Evolutionary conservation across 495 filamentous ascomycete genomes (phyloP), one percentile per base, ranked within the genome.

Genomic region (Penicillium odoratum): DNA sequence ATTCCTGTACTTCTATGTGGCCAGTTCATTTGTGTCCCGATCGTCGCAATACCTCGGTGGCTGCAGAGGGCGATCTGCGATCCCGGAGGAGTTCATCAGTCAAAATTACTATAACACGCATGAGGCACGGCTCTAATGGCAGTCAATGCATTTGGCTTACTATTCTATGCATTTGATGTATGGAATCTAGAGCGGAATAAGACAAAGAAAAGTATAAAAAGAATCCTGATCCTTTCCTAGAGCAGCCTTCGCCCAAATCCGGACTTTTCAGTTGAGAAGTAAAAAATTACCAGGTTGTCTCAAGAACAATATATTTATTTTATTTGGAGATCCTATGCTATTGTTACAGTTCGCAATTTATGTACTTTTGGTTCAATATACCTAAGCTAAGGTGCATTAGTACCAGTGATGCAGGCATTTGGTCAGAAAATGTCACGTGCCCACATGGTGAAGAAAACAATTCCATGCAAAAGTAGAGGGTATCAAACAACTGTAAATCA

Each of bases 401-500:
- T 15, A 21, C 46, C 15, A 28, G 21, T 47, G 44, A 47, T 46
- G 43, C 15, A 33, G 46, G 26, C 46, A 51, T 30, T 30, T 21
- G 16, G 38, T 53, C 58, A 61, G 33, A 44, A 48, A 21, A 16
- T 13, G 4, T 16, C 40, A 50, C 25, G 45, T 60, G 48, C 28
- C 28, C 31, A 38, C 9, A 36, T 51, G 43, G 16, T 18, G 26
- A 8, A 46, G 25, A 30, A 29, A 21, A 18, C 30, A 43, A 52
- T 49, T 51, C 38, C 18, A 48, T 49, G 21, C 25, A 49, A 50
- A 42, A 38, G 16, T 33, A 61, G 30, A 61, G 62, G 62, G 63
- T 65, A 65, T 65, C 63, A 59, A 58, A 59, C 28, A 31, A 15
- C 48, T 53, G 44, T 9, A 57, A 29, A 55, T 58, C 50, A 40